Conservation (phyloP, 1,284 basidiomycete species). For the Sporisorium exsertum region DNA sequence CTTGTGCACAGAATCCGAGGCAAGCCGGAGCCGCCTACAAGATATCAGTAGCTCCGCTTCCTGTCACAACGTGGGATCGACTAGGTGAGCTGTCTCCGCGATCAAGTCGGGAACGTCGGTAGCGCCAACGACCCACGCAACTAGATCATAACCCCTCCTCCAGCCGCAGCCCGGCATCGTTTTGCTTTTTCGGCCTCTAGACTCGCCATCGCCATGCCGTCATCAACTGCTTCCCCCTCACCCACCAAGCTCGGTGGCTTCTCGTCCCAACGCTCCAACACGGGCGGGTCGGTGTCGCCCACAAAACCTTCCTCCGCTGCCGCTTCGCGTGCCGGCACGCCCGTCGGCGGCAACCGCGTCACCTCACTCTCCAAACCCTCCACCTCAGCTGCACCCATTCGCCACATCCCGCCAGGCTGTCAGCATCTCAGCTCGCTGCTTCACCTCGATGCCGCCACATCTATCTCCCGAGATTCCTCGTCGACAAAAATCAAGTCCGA, state of each 20-base stretch:
- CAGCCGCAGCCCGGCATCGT: background rate
- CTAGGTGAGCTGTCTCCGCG: background rate
- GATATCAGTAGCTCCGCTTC: background rate
- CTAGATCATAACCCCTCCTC: background rate
- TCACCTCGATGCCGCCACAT: slow-evolving; percentile 16
- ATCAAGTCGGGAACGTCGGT: background rate
- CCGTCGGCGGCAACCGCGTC: slow-evolving; percentile 4
- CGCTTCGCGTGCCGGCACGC: slow-evolving; percentile 41
- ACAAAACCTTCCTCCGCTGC: slow-evolving; percentile 33
- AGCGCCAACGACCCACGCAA: background rate
- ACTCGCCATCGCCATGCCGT: slow-evolving; percentile 16
- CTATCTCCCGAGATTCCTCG: background rate
- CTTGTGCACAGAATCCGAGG: no score
- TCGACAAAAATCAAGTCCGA: slow-evolving; percentile 45
- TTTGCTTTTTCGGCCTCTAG: background rate
- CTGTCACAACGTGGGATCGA: background rate
- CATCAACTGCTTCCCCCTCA: slow-evolving; percentile 26
- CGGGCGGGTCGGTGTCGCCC: slow-evolving; percentile 33
- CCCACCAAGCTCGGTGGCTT: slow-evolving; percentile 32
- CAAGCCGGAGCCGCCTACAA: no score
- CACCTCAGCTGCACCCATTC: slow-evolving; percentile 4
- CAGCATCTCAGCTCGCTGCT: slow-evolving; percentile 33
- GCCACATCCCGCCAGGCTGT: slow-evolving; percentile 44
- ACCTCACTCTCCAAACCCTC: slow-evolving; percentile 1
- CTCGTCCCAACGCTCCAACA: slow-evolving; percentile 36